These are phyloP conservation scores for Jackrogersella minutella DNA, from an alignment of 495 filamentous ascomycete genomes.

Conservation along the genomic window DNA sequence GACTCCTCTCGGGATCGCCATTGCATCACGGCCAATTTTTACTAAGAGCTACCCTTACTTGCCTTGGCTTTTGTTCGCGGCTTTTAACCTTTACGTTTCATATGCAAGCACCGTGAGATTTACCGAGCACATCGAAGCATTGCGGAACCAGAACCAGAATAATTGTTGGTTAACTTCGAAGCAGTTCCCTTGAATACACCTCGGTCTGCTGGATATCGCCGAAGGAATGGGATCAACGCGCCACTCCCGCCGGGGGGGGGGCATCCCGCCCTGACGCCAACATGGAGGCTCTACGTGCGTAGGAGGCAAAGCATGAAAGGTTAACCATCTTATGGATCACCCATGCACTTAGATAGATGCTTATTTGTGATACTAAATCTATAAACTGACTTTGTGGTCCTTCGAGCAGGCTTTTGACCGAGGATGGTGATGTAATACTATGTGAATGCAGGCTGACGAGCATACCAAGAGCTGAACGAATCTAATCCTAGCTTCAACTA, in stretches of 20 bases:
- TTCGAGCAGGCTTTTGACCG: not conserved
- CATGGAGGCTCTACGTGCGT: slow-evolving; percentile 16
- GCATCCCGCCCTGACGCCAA: slow-evolving; percentile 28
- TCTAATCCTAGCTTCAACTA: slow-evolving; percentile 16
- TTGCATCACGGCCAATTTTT: slow-evolving; percentile 18
- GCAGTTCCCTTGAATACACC: slow-evolving; percentile 3
- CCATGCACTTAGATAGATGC: slow-evolving; percentile 14
- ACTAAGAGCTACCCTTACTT: slow-evolving; percentile 15
- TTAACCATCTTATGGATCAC: not conserved
- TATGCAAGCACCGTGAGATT: slow-evolving; percentile 1
- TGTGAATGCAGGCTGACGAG: slow-evolving; percentile 11
- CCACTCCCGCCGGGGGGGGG: slow-evolving; percentile 37
- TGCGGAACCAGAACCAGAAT: slow-evolving; percentile 3
- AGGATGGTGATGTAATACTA: slow-evolving; percentile 1
- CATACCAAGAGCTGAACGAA: slow-evolving; percentile 21
- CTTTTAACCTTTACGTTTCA: slow-evolving; percentile 6
- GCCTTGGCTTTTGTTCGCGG: not conserved
- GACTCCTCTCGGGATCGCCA: slow-evolving; percentile 33
- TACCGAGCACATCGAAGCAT: slow-evolving; percentile 12
- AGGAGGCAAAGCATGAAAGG: slow-evolving; percentile 1
- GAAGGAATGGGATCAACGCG: slow-evolving; percentile 39
- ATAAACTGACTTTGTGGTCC: not conserved
- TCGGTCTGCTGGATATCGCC: slow-evolving; percentile 31
- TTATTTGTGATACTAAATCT: slow-evolving; percentile 1
- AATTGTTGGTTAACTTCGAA: not conserved